These are phyloP conservation scores for Picea sitchensis DNA, from an alignment of 75 land plant genomes.

Conservation along the genomic window DNA sequence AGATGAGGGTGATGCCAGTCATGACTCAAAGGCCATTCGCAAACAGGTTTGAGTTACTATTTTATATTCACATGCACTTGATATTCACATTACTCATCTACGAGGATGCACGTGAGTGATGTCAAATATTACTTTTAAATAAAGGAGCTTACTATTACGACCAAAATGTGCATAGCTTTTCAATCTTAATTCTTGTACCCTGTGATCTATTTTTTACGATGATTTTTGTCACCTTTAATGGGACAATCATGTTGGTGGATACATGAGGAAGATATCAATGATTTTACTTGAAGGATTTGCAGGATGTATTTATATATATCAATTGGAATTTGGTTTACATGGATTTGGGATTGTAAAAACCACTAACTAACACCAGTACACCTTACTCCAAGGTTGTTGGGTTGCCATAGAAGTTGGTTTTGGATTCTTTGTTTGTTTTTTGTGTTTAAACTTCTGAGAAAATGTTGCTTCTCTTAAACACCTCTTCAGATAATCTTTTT, in stretches of 20 bases:
- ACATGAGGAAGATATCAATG: neutral
- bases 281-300: no score
- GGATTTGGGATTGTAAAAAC: neutral
- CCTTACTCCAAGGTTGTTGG: neutral
- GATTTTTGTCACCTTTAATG: neutral
- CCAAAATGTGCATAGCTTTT: no score
- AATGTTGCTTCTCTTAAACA: no score
- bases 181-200: neutral
- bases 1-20: constrained; percentile 47
- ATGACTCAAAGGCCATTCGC: constrained; percentile 87
- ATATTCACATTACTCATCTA: neutral
- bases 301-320: neutral
- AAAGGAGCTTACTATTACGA: no score
- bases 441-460: no score
- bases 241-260: neutral
- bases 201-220: neutral
- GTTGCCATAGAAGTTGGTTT: neutral
- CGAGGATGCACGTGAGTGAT: no score
- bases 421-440: neutral
- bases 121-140: no score
- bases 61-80: neutral
- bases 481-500: neutral
- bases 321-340: neutral
- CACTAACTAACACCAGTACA: neutral
- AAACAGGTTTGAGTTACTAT: constrained; percentile 53